phyloP scores from a whole-genome alignment of 2,329 filamentous ascomycete genomes.

The Alternaria sp. region DNA sequence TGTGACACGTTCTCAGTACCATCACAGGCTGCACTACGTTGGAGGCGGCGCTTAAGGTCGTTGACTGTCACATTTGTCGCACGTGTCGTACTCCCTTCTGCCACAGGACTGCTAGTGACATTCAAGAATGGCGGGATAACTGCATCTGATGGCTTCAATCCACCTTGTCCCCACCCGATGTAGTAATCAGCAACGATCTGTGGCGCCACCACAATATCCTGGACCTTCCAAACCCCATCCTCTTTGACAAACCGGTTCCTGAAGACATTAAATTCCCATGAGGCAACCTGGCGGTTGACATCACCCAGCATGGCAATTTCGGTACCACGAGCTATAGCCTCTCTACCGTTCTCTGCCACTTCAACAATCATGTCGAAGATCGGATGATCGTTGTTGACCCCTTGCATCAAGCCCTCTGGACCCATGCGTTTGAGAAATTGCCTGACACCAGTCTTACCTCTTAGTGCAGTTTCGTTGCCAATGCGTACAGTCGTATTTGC shows the following conservation, averaged over 20 bases:
- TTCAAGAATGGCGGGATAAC: conserved; percentile 27
- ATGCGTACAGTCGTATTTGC: conserved; percentile 19
- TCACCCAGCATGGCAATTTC: conserved; percentile 37
- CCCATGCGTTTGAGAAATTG: conserved; percentile 32
- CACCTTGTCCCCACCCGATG: conserved; percentile 32
- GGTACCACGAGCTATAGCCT: conserved; percentile 30
- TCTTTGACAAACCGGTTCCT: conserved; percentile 33
- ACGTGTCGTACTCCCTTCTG: background rate
- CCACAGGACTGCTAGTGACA: background rate
- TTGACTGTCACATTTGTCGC: conserved; percentile 7
- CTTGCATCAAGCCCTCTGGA: conserved; percentile 28
- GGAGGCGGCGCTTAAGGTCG: conserved; percentile 29
- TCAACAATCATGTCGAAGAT: conserved; percentile 38
- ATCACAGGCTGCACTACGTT: conserved; percentile 32
- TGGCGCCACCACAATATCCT: conserved; percentile 27
- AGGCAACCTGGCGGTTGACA: conserved; percentile 24
- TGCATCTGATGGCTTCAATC: conserved; percentile 13
- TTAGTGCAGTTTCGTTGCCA: conserved; percentile 13
- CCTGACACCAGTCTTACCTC: conserved; percentile 24
- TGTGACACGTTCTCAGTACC: conserved; percentile 34
- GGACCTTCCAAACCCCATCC: conserved; percentile 26
- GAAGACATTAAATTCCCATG: conserved; percentile 40
- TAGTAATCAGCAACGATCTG: conserved; percentile 35
- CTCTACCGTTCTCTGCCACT: conserved; percentile 20
- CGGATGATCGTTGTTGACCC: conserved; percentile 36